Conservation (phyloP, 306 rosid genomes). For the Cicer pinnatifidum region DNA sequence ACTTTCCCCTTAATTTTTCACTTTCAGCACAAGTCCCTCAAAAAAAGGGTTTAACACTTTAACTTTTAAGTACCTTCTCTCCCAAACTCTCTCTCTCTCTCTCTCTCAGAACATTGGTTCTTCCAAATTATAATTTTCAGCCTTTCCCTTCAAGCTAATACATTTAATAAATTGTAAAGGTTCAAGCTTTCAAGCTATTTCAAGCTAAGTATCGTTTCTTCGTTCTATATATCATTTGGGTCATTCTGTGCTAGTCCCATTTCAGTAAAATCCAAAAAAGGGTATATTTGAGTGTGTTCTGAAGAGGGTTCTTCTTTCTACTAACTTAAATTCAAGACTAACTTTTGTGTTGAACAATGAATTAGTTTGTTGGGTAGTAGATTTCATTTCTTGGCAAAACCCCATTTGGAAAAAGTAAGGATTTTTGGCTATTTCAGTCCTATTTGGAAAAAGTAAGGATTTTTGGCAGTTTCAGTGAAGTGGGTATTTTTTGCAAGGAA, state of each 20-base stretch:
- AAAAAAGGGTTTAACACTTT: constrained; percentile 6
- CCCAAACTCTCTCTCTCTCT: not conserved
- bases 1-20: not conserved
- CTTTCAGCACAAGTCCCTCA: constrained; percentile 6
- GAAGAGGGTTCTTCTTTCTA: constrained; percentile 28
- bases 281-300: constrained; percentile 24
- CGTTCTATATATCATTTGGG: constrained; percentile 40
- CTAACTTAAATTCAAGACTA: not conserved
- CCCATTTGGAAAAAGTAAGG: constrained; percentile 39
- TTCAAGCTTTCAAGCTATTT: constrained; percentile 41
- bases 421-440: constrained; percentile 31
- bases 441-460: constrained; percentile 35
- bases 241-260: constrained; percentile 31
- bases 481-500: constrained; percentile 10
- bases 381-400: constrained; percentile 22
- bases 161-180: constrained; percentile 31
- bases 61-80: not conserved
- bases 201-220: constrained; percentile 5
- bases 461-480: constrained; percentile 31
- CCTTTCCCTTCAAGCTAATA: constrained; percentile 15
- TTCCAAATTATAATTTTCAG: constrained; percentile 22
- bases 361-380: not conserved
- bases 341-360: not conserved
- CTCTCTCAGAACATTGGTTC: not conserved
- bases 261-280: not conserved